Conservation (phyloP, 2,329 filamentous ascomycete species). For the Cordyceps farinosa region DNA sequence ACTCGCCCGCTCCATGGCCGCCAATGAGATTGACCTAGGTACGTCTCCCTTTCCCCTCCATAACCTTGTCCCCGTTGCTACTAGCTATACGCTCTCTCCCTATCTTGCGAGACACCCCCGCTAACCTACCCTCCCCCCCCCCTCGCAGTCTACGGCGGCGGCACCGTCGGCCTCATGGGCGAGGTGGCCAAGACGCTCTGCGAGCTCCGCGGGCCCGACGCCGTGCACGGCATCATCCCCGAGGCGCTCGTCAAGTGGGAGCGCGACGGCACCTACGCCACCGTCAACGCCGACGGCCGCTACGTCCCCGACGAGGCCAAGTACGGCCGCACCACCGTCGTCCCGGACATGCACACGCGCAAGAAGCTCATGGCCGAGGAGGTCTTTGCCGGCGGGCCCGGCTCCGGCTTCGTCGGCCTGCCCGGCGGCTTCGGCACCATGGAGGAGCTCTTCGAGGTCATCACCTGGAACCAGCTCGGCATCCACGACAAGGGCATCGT, state of each 20-base stretch:
- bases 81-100: not conserved
- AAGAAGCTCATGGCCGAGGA: constrained; percentile 92
- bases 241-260: constrained; percentile 78
- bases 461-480: constrained; percentile 93
- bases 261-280: constrained; percentile 56
- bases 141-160: constrained; percentile 78
- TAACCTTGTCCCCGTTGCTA: no score
- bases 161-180: constrained; percentile 93
- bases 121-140: constrained; percentile 14
- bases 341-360: constrained; percentile 92
- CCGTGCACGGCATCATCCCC: constrained; percentile 93
- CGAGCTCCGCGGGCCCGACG: constrained; percentile 70
- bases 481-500: constrained; percentile 81
- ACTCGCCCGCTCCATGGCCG: constrained; percentile 70
- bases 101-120: not conserved
- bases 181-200: constrained; percentile 86
- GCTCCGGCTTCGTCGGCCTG: constrained; percentile 85
- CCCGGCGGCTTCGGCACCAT: constrained; percentile 90
- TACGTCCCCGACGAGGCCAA: constrained; percentile 59
- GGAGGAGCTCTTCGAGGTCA: constrained; percentile 90
- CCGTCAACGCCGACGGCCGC: constrained; percentile 44
- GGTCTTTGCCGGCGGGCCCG: constrained; percentile 75
- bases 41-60: constrained; percentile 24
- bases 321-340: constrained; percentile 83
- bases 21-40: constrained; percentile 73